Conservation (phyloP, 1,284 basidiomycete species). For the Puccinia coronata region DNA sequence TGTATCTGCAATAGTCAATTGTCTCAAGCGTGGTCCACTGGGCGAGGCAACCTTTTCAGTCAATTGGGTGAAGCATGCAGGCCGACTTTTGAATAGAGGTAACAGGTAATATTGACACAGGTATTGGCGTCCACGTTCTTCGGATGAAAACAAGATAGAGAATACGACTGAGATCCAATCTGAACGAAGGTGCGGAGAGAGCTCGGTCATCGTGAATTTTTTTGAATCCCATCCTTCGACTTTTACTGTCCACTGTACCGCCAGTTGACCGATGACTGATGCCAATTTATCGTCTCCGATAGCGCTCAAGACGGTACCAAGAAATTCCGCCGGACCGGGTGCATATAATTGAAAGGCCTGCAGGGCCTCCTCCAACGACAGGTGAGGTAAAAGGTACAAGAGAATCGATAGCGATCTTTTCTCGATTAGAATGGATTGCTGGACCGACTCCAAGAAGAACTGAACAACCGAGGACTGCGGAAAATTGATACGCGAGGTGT, state of each 20-base stretch:
- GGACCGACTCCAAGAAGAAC: slow-evolving; percentile 33
- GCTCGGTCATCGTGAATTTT: neutral
- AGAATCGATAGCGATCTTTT: slow-evolving; percentile 43
- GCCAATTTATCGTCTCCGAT: slow-evolving; percentile 45
- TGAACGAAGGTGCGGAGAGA: neutral
- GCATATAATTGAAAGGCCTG: slow-evolving; percentile 21
- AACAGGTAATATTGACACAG: slow-evolving; percentile 46
- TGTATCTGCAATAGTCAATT: neutral
- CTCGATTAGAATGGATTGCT: slow-evolving; percentile 29
- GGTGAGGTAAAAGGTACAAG: slow-evolving; percentile 17
- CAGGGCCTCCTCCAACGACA: slow-evolving; percentile 20
- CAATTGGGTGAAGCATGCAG: slow-evolving; percentile 17
- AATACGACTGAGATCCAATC: slow-evolving; percentile 29
- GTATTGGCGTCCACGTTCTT: slow-evolving; percentile 44
- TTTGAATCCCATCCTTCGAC: slow-evolving; percentile 22
- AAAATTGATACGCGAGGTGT: neutral
- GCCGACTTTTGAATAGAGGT: slow-evolving; percentile 33
- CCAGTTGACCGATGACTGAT: slow-evolving; percentile 38
- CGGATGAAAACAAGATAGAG: slow-evolving; percentile 22
- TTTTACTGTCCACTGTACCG: slow-evolving; percentile 30
- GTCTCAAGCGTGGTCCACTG: neutral
- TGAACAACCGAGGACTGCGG: neutral
- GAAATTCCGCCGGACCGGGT: slow-evolving; percentile 21
- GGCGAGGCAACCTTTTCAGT: neutral
- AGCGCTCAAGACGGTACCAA: slow-evolving; percentile 16